Conservation (phyloP, 2,329 filamentous ascomycete species). For the Penicillium vulpinum region DNA sequence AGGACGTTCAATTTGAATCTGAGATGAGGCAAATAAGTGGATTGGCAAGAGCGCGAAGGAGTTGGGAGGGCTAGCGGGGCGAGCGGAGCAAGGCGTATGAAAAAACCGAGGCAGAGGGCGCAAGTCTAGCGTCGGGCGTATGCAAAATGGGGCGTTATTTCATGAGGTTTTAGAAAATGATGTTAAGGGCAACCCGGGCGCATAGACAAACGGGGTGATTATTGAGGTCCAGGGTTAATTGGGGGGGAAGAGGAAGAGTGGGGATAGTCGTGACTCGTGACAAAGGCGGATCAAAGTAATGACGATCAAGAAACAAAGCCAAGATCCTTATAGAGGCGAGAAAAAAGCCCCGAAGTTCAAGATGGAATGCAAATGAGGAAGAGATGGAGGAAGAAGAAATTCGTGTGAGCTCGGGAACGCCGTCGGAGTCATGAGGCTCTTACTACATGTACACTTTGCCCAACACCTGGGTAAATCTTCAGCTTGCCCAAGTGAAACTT, state of each 20-base stretch:
- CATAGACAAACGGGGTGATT: slow-evolving; percentile 5
- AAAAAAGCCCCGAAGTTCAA: not conserved
- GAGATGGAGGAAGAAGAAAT: not conserved
- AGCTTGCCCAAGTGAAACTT: not conserved
- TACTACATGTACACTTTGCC: not conserved
- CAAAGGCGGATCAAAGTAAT: slow-evolving; percentile 11
- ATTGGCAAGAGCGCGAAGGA: slow-evolving; percentile 2
- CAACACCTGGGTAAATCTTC: not conserved
- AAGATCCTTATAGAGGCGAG: not conserved
- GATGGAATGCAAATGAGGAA: not conserved
- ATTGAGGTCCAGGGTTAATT: slow-evolving; percentile 10
- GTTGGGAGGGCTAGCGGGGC: slow-evolving; percentile 3
- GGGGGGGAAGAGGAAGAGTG: slow-evolving; percentile 2
- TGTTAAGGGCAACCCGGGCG: slow-evolving; percentile 1
- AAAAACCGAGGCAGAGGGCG: not conserved
- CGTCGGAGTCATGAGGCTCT: slow-evolving; percentile 1
- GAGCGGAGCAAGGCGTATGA: not conserved
- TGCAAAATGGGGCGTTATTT: not conserved
- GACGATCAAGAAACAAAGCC: slow-evolving; percentile 9
- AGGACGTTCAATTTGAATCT: not conserved
- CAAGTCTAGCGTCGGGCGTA: not conserved
- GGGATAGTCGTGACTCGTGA: slow-evolving; percentile 12
- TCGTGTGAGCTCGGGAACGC: not conserved
- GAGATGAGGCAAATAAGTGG: not conserved
- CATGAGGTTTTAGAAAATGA: not conserved